phyloP scores from a whole-genome alignment of 2,329 filamentous ascomycete genomes.

The Alternaria arborescens region DNA sequence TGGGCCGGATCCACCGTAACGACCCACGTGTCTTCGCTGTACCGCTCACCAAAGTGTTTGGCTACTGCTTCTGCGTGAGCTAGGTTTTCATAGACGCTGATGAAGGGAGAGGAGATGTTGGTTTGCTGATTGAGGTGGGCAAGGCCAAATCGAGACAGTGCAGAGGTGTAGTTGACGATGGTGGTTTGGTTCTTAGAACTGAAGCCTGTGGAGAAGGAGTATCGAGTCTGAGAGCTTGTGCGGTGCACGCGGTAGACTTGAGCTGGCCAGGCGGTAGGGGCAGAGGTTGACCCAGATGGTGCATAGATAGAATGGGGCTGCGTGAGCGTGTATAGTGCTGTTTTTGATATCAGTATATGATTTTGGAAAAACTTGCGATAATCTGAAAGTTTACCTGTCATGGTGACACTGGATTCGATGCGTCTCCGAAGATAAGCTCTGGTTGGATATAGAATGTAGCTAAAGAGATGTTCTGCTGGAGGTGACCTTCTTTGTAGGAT shows the following conservation, averaged over 20 bases:
- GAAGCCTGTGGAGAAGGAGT: slow-evolving; percentile 44
- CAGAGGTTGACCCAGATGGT: slow-evolving; percentile 8
- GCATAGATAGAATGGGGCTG: slow-evolving; percentile 4
- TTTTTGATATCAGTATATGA: background rate
- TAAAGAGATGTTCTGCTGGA: background rate
- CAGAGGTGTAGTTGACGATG: slow-evolving; percentile 36
- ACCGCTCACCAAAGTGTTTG: slow-evolving; percentile 26
- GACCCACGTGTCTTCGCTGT: slow-evolving; percentile 34
- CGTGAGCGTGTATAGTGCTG: slow-evolving; percentile 21
- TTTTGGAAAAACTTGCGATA: background rate
- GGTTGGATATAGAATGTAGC: background rate
- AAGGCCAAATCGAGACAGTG: slow-evolving; percentile 38
- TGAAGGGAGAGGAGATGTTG: slow-evolving; percentile 47
- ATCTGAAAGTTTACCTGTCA: slow-evolving; percentile 22
- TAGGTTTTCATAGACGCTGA: slow-evolving; percentile 42
- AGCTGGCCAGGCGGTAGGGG: slow-evolving; percentile 36
- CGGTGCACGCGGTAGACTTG: slow-evolving; percentile 46
- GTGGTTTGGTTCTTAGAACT: slow-evolving; percentile 48
- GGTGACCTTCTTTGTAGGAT: background rate
- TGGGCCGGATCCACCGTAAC: slow-evolving; percentile 44
- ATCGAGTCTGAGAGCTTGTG: slow-evolving; percentile 39
- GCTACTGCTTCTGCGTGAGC: slow-evolving; percentile 43
- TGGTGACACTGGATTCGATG: slow-evolving; percentile 7
- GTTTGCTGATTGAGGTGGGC: slow-evolving; percentile 45
- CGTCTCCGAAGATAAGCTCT: background rate